Conservation (phyloP, 2,329 filamentous ascomycete species). For the Colletotrichum higginsianum region DNA sequence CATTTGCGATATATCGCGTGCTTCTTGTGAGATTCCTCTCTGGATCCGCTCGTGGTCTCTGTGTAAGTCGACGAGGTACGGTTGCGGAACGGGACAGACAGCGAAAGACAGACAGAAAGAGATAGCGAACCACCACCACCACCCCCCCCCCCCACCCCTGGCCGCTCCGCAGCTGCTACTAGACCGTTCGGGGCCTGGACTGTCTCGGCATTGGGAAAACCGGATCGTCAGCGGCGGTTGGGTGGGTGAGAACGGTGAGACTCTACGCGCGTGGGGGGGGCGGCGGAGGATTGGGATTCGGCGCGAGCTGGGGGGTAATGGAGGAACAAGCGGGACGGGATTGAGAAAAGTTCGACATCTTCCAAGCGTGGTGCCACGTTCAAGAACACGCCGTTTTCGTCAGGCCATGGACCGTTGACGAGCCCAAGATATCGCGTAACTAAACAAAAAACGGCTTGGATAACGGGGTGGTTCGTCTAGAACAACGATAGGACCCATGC, state of each 20-base stretch:
- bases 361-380: neutral
- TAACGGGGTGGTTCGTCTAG: too few relatives aligned
- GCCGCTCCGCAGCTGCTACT: neutral
- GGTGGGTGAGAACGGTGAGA: neutral
- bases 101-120: conserved; percentile 17
- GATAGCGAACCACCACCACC: too few relatives aligned
- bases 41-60: neutral
- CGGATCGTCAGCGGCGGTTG: conserved; percentile 23
- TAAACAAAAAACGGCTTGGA: too few relatives aligned
- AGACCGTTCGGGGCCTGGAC: neutral
- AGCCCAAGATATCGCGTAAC: neutral
- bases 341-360: neutral
- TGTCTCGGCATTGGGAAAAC: conserved; percentile 29
- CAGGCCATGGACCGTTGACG: neutral
- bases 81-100: neutral
- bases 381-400: neutral
- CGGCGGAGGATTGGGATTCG: neutral
- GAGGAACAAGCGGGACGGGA: conserved; percentile 12
- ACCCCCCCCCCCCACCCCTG: neutral
- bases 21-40: conserved; percentile 7
- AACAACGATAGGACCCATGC: too few relatives aligned
- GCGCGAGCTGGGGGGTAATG: conserved; percentile 13
- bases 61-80: conserved; percentile 4
- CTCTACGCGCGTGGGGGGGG: conserved; percentile 16
- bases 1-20: neutral